These are phyloP conservation scores for Psilocybe subaeruginosa DNA, from an alignment of 768 basidiomycete genomes.

Conservation along the genomic window DNA sequence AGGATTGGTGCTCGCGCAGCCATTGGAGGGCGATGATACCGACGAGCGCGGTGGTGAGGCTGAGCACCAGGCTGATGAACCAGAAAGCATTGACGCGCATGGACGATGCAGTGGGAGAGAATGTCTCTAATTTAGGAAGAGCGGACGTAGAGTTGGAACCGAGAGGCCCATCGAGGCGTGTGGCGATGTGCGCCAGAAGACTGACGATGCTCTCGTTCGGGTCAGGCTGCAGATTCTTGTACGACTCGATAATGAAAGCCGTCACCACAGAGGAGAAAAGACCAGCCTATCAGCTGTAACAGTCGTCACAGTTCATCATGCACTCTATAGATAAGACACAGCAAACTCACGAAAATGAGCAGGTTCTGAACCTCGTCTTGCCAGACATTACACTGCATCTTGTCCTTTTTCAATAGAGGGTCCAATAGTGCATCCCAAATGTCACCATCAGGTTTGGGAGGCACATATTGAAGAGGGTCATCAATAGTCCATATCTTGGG, in stretches of 20 bases:
- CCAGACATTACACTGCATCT: conserved; percentile 3
- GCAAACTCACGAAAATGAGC: conserved; percentile 2
- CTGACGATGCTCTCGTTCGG: not conserved
- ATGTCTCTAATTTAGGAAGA: not conserved
- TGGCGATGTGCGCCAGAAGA: not conserved
- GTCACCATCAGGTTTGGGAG: not conserved
- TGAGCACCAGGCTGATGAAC: conserved; percentile 2
- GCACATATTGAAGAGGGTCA: not conserved
- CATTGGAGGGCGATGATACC: conserved; percentile 1
- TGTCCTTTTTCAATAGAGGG: not conserved
- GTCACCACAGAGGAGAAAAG: conserved; percentile 2
- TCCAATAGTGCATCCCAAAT: not conserved
- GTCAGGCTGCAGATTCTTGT: not conserved
- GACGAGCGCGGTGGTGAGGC: not conserved
- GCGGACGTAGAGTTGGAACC: not conserved
- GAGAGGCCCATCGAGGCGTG: not conserved
- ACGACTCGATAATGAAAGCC: not conserved
- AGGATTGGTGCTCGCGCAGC: conserved; percentile 2
- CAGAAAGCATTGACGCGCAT: not conserved
- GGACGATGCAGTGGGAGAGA: not conserved
- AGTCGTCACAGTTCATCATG: not conserved
- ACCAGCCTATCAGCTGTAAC: not conserved
- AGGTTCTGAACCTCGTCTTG: conserved; percentile 9
- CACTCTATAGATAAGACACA: not conserved
- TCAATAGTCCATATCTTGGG: not conserved